Evolutionary conservation across 371 early-diverging fungal genomes (phyloP), one percentile per base, ranked within the genome.

Genomic region (Fennellomyces sp.): DNA sequence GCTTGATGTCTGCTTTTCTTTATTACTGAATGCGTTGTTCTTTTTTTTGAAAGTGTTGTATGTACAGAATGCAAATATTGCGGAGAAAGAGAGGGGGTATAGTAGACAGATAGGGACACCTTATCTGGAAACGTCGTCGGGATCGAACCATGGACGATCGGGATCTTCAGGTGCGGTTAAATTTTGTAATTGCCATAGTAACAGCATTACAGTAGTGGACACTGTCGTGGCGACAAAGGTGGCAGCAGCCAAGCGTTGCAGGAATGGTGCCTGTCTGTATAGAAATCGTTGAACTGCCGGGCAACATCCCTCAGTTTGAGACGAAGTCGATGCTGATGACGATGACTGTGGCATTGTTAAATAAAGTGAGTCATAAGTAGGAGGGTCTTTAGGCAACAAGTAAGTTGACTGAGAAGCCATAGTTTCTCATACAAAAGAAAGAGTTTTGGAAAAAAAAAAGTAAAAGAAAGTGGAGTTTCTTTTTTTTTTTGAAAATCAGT

Each of bases 171-270:
- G 78, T 13, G 67, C 58, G 12, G 78, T 69, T 31, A 74, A 45
- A 54, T 74, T 77, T 51, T 77, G 78, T 29, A 77, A 52, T 53
- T 77, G 78, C 78, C 78, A 77, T 45, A 77, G 49, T 25, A 77
- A 51, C 29, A 77, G 42, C 78, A 77, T 77, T 21, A 77, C 72
- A 1, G 74, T 74, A 0, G 72, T 58, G 21, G 78, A 77, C 30
- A 77, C 63, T n/a, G 78, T 74, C 2, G 72, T 72, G 17, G 78
- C 78, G 8, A 76, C 73, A 65, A 76, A 72, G 10, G 66, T 61
- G 29, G 76, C 76, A 8, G 75, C 78, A n/a, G 65, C 64, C 4
- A 68, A 41, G 26, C 69, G 66, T 57, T 77, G 78, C 3, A 77
- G 39, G 52, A 69, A 74, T 7, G 72, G 69, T 10, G 66, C 60